Evolutionary conservation across 257 asterid genomes (phyloP), one percentile per base, ranked within the genome.

Genomic region (Penstemon eatonii): DNA sequence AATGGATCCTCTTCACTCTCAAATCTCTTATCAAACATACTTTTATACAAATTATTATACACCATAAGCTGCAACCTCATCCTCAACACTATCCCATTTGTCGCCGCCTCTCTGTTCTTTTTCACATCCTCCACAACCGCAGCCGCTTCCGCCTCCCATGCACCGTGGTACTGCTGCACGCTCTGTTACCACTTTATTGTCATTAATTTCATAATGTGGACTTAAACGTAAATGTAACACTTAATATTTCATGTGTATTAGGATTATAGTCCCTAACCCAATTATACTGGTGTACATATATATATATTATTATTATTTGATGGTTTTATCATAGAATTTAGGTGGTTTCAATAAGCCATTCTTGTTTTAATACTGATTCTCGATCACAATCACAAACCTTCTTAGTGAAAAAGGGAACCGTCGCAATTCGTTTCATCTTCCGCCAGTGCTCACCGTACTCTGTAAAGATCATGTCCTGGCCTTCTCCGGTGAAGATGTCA

Each of bases 361-460:
- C 18, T 15, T 15, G 18, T 15, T 15, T 15, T 15, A 15, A 15
- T 15, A 15, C 18, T 15, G 18, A 15, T 15, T 15, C 18, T 15
- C 18, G 18, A 15, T 15, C 18, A 15, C 18, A 15, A 15, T 15
- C 18, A 15, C 18, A 15, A 1, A 92, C 96, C 52, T 89, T 89
- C 68, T 87, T 89, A 49, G 98, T 92, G 79, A 92, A 89, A 49
- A 92, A 92, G 4, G 98, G 98, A 51, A 89, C 96, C 47, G 98
- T 92, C 91, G 87, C 84, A 65, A 92, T 92, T 68, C 98, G 82
- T 44, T 97, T 75, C 98, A 92, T 92, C 80, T 92, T 92, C 46
- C 97, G 84, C 98, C 98, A 92, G 69, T 92, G 98, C 67, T 92
- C 98, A 6, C 98, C 98, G 80, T 92, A 92, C 2, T 86, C 97